A percentile compares a stretch with the other conserved stretches of the same genome.
phyloP scores from a whole-genome alignment of 2,329 filamentous ascomycete genomes.

The Didymella lethalis region DNA sequence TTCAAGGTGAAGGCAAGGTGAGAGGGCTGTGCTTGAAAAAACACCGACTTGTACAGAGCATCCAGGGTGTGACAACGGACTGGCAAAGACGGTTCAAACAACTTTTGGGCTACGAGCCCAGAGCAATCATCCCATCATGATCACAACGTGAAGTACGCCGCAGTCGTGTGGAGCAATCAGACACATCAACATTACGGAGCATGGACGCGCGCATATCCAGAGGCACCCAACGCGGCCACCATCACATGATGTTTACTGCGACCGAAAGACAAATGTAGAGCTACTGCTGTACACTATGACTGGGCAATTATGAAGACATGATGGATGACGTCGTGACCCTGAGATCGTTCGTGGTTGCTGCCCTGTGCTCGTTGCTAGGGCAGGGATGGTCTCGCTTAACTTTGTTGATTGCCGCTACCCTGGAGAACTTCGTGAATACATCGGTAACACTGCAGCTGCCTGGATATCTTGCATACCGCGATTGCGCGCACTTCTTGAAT shows the following conservation, averaged over 20 bases:
- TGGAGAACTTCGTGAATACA: conserved; percentile 20
- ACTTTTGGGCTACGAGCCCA: neutral
- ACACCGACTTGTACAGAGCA: neutral
- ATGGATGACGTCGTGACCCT: conserved; percentile 12
- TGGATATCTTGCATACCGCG: conserved; percentile 21
- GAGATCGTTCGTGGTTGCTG: conserved; percentile 10
- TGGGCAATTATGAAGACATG: neutral
- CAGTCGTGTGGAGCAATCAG: neutral
- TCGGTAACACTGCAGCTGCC: conserved; percentile 20
- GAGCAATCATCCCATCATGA: neutral
- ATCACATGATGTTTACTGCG: neutral
- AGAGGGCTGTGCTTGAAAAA: neutral
- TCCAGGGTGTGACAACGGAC: neutral
- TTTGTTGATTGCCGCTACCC: conserved; percentile 38
- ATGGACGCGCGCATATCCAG: neutral
- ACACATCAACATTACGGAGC: neutral
- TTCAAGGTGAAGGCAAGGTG: conserved; percentile 2
- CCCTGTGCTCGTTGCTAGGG: conserved; percentile 39
- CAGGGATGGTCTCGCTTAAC: conserved; percentile 31
- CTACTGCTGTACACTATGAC: neutral
- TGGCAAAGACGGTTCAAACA: neutral
- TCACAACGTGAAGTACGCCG: neutral
- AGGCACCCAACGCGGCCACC: neutral
- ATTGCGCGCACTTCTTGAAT: conserved; percentile 11
- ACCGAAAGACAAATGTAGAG: neutral